Evolutionary conservation across 1,284 basidiomycete species (phyloP), one percentile per base, ranked within the genome.

Genomic region (Malassezia sp.): DNA sequence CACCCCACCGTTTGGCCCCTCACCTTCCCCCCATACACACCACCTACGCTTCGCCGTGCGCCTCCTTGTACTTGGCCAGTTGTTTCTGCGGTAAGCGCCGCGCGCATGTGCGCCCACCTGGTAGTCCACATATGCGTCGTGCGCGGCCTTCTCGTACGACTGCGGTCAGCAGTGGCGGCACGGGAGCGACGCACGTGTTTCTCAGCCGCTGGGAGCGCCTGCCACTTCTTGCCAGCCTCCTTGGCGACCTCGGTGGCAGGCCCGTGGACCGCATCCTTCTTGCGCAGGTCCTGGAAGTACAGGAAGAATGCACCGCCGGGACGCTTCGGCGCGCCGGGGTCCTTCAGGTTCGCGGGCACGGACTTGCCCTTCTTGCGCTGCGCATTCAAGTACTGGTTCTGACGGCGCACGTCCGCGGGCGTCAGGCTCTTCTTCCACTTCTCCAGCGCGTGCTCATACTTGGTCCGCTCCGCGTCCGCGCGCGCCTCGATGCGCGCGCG

Each of bases 331-430:
- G 58, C 55, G 41, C 49, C 43, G 8, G 61, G 60, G 45, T 60
- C 63, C 36, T 49, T 47, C 12, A 64, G 53, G 50, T 59, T 54
- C 9, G 41, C 37, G 17, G 53, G 60, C 32, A 40, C 45, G 23
- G 52, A 42, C 56, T 56, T 54, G 38, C 63, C 61, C 38, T 45
- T 45, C 47, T 61, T 62, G 35, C 59, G 53, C 51, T 62, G 62
- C 34, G 52, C 42, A 20, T 45, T 37, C 26, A 60, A 52, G 46
- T 60, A 67, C 18, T 52, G 54, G 45, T 67, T 66, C 51, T 67
- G 61, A 14, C 63, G 56, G 50, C 54, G 49, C 42, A 67, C 61
- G 43, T 66, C 65, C 8, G 64, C 61, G 21, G 65, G 51, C 5
- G 63, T 59, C 15, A 67, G 52, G 24, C 40, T 37, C 8, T 54